Evolutionary conservation across 352 stramenopile species (phyloP).

Genomic region (Globisporangium ultimum): DNA sequence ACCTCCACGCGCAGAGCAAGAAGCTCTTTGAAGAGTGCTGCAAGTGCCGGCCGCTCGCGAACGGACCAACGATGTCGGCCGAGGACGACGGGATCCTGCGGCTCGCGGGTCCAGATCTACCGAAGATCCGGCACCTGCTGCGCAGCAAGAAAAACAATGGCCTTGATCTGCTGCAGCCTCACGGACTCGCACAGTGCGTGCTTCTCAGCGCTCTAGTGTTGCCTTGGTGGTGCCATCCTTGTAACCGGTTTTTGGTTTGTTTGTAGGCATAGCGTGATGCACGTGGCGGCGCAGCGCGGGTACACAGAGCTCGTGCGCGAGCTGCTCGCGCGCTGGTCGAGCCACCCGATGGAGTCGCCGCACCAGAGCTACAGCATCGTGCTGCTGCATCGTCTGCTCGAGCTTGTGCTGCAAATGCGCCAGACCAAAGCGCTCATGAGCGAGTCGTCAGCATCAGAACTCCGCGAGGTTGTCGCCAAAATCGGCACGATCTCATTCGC

Average conservation of each 20-base stretch:
- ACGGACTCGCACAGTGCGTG: conserved; percentile 57
- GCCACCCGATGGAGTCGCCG: conserved; percentile 55
- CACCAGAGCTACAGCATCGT: conserved; percentile 66
- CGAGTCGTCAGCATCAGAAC: conserved; percentile 44
- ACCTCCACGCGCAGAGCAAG: conserved; percentile 57
- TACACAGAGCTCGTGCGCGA: conserved; percentile 62
- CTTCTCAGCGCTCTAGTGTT: background rate
- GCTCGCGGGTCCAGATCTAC: conserved; percentile 63
- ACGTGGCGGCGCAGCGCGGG: conserved; percentile 65
- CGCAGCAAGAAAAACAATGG: conserved; percentile 47
- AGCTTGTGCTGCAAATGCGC: conserved; percentile 47
- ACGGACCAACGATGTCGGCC: conserved; percentile 37
- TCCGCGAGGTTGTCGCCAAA: conserved; percentile 43
- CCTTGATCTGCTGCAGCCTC: conserved; percentile 60
- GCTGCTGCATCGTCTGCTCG: conserved; percentile 42
- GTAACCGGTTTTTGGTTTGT: background rate
- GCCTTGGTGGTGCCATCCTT: too few relatives aligned
- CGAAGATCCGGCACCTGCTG: conserved; percentile 57
- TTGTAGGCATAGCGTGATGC: conserved; percentile 43
- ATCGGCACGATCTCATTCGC: conserved; percentile 49
- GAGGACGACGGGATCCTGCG: conserved; percentile 59
- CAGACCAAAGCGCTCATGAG: conserved; percentile 49
- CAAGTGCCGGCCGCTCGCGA: conserved; percentile 51
- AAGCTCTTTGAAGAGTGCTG: conserved; percentile 77
- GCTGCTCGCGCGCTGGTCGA: conserved; percentile 55